These are phyloP conservation scores for Pisolithus orientalis DNA, from an alignment of 768 basidiomycete species.

Conservation along the genomic window DNA sequence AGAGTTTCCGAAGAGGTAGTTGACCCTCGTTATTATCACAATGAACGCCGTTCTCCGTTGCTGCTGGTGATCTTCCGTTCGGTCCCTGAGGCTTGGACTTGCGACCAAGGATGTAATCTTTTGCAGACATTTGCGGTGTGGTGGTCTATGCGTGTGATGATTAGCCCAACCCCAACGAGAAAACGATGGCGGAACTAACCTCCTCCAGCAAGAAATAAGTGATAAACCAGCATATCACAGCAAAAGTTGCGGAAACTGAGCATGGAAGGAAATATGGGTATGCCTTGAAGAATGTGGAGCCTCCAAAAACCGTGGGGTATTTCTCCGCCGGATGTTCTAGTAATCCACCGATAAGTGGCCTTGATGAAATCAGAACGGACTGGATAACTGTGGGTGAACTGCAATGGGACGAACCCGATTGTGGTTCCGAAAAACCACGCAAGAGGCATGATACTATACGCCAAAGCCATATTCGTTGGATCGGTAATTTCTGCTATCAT, in stretches of 20 bases:
- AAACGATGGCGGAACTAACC: conserved; percentile 20
- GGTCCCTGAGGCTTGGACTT: conserved; percentile 11
- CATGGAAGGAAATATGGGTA: conserved; percentile 77
- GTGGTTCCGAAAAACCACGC: conserved; percentile 41
- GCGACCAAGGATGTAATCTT: conserved; percentile 21
- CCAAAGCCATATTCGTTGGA: conserved; percentile 58
- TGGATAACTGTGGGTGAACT: conserved; percentile 33
- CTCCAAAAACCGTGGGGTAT: conserved; percentile 53
- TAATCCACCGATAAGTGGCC: conserved; percentile 64
- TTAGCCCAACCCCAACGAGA: background rate
- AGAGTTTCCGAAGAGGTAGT: conserved; percentile 43
- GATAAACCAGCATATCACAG: conserved; percentile 47
- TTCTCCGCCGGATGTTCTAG: conserved; percentile 61
- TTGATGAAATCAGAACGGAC: conserved; percentile 26
- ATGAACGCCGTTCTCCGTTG: conserved; percentile 12
- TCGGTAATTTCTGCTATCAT: conserved; percentile 73
- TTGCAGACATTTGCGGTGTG: conserved; percentile 31
- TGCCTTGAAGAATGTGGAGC: conserved; percentile 48
- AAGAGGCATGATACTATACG: conserved; percentile 61
- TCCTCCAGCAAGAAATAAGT: conserved; percentile 53
- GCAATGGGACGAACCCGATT: conserved; percentile 37
- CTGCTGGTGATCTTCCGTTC: conserved; percentile 6
- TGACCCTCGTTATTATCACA: conserved; percentile 25
- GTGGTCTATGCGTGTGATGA: conserved; percentile 17
- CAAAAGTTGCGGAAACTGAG: conserved; percentile 57